A percentile compares a stretch with the other conserved stretches of the same genome.
Evolutionary conservation across 805 yeast species (phyloP).

Genomic region (Aciculoconidium aculeatum): DNA sequence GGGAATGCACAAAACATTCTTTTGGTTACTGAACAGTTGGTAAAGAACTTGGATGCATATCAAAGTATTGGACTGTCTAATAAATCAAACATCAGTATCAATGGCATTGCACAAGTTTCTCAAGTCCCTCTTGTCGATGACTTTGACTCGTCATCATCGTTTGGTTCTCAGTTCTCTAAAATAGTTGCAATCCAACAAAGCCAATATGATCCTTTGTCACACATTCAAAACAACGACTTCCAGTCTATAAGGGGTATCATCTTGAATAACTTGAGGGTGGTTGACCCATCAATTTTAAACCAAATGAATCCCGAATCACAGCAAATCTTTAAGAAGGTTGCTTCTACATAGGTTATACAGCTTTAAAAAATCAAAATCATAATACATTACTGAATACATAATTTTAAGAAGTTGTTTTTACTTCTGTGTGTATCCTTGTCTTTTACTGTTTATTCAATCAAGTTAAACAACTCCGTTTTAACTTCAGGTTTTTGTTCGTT

Average conservation of each 20-base stretch:
- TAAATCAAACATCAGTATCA: constrained; percentile 8
- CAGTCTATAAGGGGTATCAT: constrained; percentile 23
- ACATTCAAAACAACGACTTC: constrained; percentile 35
- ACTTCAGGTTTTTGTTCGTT: too few species aligned
- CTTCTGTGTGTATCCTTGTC: too few species aligned
- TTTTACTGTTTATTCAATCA: too few species aligned
- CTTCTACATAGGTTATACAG: too few species aligned
- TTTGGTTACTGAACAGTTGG: constrained; percentile 23
- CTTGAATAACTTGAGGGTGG: constrained; percentile 19
- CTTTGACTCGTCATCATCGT: constrained; percentile 55
- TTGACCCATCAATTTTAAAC: too few species aligned
- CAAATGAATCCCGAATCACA: too few species aligned
- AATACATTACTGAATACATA: too few species aligned
- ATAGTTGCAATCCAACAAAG: constrained; percentile 56
- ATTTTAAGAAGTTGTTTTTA: too few species aligned
- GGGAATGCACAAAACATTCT: constrained; percentile 17
- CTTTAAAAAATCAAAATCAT: too few species aligned
- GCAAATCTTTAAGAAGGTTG: too few species aligned
- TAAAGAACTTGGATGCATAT: constrained; percentile 23
- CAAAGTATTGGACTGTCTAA: constrained; percentile 20
- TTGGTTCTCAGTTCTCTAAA: constrained; percentile 81
- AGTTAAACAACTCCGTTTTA: too few species aligned
- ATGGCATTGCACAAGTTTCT: constrained; percentile 16
- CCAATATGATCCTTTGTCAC: constrained; percentile 66
- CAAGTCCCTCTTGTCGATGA: constrained; percentile 48